Conservation (phyloP, 768 basidiomycete genomes). For the Heimioporus sp. region DNA sequence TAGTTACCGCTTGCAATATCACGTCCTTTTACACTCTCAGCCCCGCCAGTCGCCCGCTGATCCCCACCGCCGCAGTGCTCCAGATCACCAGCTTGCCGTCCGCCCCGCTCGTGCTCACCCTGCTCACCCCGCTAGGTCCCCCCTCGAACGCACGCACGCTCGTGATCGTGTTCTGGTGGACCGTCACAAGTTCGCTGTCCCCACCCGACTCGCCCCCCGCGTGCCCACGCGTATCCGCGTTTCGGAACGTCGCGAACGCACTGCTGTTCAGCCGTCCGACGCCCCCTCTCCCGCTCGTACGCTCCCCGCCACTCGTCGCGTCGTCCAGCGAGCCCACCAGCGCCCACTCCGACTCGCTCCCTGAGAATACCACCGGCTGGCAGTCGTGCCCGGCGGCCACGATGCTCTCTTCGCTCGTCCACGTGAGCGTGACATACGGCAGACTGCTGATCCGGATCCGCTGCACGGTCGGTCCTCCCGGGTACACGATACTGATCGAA, state of each 20-base stretch:
- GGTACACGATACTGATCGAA: constrained; percentile 89
- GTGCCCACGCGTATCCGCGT: constrained; percentile 77
- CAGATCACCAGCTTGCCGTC: constrained; percentile 94
- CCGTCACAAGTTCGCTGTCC: constrained; percentile 80
- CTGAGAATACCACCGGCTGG: constrained; percentile 86
- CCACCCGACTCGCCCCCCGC: constrained; percentile 32
- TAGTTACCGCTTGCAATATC: not conserved
- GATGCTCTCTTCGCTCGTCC: constrained; percentile 78
- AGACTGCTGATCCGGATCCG: constrained; percentile 75
- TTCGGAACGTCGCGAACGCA: constrained; percentile 91
- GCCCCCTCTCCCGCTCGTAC: constrained; percentile 40
- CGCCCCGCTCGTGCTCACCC: constrained; percentile 89
- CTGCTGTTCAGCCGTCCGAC: constrained; percentile 84
- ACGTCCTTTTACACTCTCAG: constrained; percentile 40
- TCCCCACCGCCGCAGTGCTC: constrained; percentile 63
- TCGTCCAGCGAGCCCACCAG: constrained; percentile 84
- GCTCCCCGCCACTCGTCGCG: constrained; percentile 41
- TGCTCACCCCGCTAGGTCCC: constrained; percentile 52
- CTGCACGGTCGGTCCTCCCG: constrained; percentile 69
- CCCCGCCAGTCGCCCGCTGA: constrained; percentile 51
- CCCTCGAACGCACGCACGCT: constrained; percentile 73
- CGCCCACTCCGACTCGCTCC: constrained; percentile 76
- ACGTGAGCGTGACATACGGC: constrained; percentile 82
- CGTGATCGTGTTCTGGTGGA: constrained; percentile 99
- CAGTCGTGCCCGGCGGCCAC: constrained; percentile 98